Percentiles rank a stretch among this genome's conserved stretches.
These are phyloP conservation scores for Dorcoceras hygrometricum DNA, from an alignment of 257 asterid genomes.

Conservation along the genomic window DNA sequence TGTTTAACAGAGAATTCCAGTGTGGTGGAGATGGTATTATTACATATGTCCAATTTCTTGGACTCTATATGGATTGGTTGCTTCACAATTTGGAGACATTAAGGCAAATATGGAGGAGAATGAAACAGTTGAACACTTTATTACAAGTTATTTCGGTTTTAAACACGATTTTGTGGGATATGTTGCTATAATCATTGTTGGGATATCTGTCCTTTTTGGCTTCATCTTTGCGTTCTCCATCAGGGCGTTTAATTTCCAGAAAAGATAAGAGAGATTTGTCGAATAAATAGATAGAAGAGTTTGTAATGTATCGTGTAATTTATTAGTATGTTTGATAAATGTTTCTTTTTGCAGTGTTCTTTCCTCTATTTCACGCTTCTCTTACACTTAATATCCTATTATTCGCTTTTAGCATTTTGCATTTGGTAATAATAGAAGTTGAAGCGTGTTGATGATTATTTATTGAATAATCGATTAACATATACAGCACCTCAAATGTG, in stretches of 20 bases:
- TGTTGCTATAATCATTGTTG: slow-evolving; percentile 30
- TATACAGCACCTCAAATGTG: too few relatives aligned
- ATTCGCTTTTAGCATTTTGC: too few relatives aligned
- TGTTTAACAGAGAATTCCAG: slow-evolving; percentile 39
- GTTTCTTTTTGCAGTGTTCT: not conserved
- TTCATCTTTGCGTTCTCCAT: slow-evolving; percentile 41
- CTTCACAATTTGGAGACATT: slow-evolving; percentile 39
- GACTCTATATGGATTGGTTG: slow-evolving; percentile 41
- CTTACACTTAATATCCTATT: too few relatives aligned
- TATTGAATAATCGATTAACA: too few relatives aligned
- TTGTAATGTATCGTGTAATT: too few relatives aligned
- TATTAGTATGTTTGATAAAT: too few relatives aligned
- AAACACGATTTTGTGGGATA: slow-evolving; percentile 37
- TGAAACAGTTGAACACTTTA: slow-evolving; percentile 32
- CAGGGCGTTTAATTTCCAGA: slow-evolving; percentile 40
- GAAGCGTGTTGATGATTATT: too few relatives aligned
- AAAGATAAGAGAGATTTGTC: too few relatives aligned
- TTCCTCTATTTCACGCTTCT: too few relatives aligned
- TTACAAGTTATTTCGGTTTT: slow-evolving; percentile 32
- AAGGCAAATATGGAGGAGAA: slow-evolving; percentile 26
- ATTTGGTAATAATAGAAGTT: too few relatives aligned
- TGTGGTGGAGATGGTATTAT: slow-evolving; percentile 48
- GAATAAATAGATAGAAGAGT: too few relatives aligned
- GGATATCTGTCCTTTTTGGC: slow-evolving; percentile 29
- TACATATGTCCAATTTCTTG: slow-evolving; percentile 31